These are phyloP conservation scores for Dalbergia oliveri DNA, from an alignment of 306 rosid species.

Conservation along the genomic window DNA sequence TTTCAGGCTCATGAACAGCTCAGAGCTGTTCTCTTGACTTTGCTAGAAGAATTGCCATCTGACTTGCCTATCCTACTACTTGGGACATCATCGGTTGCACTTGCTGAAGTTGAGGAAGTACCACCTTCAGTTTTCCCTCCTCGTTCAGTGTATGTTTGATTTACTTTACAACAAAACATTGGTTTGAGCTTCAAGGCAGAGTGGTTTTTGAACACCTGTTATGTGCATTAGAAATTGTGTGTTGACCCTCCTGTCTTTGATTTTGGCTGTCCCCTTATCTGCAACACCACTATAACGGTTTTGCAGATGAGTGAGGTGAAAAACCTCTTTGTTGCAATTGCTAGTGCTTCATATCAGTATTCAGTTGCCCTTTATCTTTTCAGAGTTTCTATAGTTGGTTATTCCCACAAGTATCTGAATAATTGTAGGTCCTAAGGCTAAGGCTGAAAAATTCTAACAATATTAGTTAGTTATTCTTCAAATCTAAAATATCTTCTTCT, in stretches of 20 bases:
- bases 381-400: conserved; percentile 23
- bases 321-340: conserved; percentile 16
- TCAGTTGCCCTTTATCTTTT: conserved; percentile 9
- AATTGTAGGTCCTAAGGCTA: conserved; percentile 30
- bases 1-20: conserved; percentile 95
- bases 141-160: conserved; percentile 71
- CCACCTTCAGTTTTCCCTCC: conserved; percentile 74
- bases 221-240: no score
- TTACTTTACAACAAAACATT: conserved; percentile 36
- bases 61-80: conserved; percentile 86
- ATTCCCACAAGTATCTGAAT: conserved; percentile 24
- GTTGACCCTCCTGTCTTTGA: no score
- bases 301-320: not conserved
- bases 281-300: not conserved
- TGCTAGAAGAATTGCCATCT: conserved; percentile 90
- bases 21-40: conserved; percentile 88
- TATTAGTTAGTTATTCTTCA: conserved; percentile 22
- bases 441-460: conserved; percentile 4
- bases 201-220: not conserved
- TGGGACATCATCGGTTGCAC: conserved; percentile 73
- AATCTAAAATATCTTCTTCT: conserved; percentile 5
- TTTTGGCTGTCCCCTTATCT: no score
- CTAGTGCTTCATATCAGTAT: conserved; percentile 28
- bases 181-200: conserved; percentile 23
- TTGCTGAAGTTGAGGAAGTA: conserved; percentile 75